Conservation (phyloP, 2,329 filamentous ascomycete genomes). For the Aureobasidium sp. region DNA sequence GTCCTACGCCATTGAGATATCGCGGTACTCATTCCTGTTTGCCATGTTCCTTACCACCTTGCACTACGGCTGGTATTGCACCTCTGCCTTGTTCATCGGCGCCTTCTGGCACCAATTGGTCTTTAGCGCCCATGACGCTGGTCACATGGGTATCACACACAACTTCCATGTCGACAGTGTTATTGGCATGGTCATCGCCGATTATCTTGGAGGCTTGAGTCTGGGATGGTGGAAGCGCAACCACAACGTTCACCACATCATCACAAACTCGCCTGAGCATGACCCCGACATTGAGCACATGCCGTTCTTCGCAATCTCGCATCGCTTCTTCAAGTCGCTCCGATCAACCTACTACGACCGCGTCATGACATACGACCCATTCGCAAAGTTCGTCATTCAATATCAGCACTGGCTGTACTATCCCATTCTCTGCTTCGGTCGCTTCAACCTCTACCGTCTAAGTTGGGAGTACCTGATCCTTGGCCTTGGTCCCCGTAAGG, state of each 20-base stretch:
- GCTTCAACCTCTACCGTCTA: constrained; percentile 64
- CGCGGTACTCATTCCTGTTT: constrained; percentile 64
- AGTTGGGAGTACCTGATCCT: constrained; percentile 58
- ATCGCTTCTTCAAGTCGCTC: constrained; percentile 57
- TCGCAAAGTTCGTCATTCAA: constrained; percentile 50
- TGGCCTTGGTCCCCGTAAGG: constrained; percentile 47
- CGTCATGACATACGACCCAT: constrained; percentile 54
- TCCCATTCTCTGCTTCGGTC: constrained; percentile 54
- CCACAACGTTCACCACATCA: constrained; percentile 34
- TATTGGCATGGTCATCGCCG: constrained; percentile 83
- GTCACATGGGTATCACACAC: constrained; percentile 96
- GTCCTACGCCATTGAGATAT: constrained; percentile 66
- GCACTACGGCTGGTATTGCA: constrained; percentile 36
- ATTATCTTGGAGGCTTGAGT: constrained; percentile 82
- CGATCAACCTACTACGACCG: constrained; percentile 59
- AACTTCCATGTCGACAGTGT: constrained; percentile 72
- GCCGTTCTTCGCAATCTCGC: constrained; percentile 60
- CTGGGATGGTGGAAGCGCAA: constrained; percentile 65
- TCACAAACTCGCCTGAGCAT: constrained; percentile 90
- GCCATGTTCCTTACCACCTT: constrained; percentile 47
- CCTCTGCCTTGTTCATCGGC: constrained; percentile 68
- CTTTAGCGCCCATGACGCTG: constrained; percentile 89
- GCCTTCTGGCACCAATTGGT: constrained; percentile 89
- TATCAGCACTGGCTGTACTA: constrained; percentile 63
- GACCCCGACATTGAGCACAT: constrained; percentile 82